phyloP scores from a whole-genome alignment of 371 early-diverging fungal genomes.

The Mortierella sp. region DNA sequence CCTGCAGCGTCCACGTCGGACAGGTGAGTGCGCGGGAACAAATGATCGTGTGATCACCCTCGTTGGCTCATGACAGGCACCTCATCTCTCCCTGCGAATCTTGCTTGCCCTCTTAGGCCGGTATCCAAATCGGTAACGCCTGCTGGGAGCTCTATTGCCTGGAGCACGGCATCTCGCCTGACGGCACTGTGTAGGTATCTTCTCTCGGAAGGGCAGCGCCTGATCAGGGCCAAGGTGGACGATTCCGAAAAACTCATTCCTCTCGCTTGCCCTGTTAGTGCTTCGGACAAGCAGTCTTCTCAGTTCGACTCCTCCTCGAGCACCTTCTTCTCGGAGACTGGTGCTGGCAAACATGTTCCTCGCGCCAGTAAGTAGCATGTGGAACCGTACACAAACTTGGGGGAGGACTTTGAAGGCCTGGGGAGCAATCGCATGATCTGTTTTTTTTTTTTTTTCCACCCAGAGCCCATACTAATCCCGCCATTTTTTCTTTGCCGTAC shows the following conservation, averaged over 20 bases:
- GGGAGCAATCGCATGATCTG: background rate
- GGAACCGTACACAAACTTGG: too few relatives aligned
- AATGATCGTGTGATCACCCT: background rate
- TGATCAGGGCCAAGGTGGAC: background rate
- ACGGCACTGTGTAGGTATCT: conserved; percentile 75
- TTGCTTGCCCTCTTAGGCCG: too few relatives aligned
- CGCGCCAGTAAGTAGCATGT: conserved; percentile 72
- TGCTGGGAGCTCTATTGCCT: conserved; percentile 99
- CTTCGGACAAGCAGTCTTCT: conserved; percentile 70
- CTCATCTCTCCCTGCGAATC: too few relatives aligned
- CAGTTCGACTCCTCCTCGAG: conserved; percentile 83
- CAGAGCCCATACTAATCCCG: conserved; percentile 12
- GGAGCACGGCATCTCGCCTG: conserved; percentile 98
- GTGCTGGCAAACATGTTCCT: conserved; percentile 98
- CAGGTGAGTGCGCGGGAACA: conserved; percentile 26
- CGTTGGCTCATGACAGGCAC: background rate
- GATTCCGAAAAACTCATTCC: background rate
- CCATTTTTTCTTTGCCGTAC: conserved; percentile 1
- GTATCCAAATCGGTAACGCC: conserved; percentile 99
- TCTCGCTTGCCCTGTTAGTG: conserved; percentile 16
- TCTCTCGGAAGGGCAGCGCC: background rate
- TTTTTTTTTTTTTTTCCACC: background rate
- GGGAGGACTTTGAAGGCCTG: background rate
- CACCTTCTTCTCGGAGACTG: conserved; percentile 98
- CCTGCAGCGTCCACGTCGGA: conserved; percentile 86